Evolutionary conservation across 164 flowering plant genomes (phyloP), one percentile per base, ranked within the genome.

Genomic region (Aristolochia contorta): DNA sequence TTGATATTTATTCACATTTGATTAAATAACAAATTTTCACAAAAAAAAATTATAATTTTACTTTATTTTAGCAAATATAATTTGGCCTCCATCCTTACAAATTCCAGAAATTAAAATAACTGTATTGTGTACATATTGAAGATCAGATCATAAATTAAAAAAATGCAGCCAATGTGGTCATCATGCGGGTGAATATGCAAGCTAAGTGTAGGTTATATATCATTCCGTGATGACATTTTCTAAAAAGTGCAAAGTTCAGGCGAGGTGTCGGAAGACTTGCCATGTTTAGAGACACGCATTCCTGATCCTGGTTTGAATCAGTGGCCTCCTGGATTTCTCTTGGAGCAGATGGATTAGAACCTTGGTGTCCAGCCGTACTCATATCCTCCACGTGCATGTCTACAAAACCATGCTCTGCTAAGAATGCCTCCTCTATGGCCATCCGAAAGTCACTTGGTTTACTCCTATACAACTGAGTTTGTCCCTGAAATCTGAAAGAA

Each of bases 391-490:
- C 56, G 20, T 33, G 56, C 58, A 67, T 75, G 57, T 77, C 84
- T 18, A 67, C 72, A 68, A 78, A 80, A 7, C 66, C 66, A 47
- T 63, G 45, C 25, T 91, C 99, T 59, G 89, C 97, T 57, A 91
- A 62, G 79, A 82, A 83, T 2, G 96, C 99, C 75, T 94, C 97
- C 63, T 94, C 96, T 43, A 89, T 70, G 24, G 99, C 99, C 71
- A 74, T 75, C 58, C 77, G 83, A 59, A 91, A 82, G 47, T 82
- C 85, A 54, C 65, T 59, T n/a, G 82, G 88, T 61, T 71, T 77
- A 78, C 84, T 76, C 45, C 58, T 79, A 65, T 75, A 55, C 74
- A 85, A 70, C 61, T 80, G 73, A 4, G 82, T 65, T 72, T 87
- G 93, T 53, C 79, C 89, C 72, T 85, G 96, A 65, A 91, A 94